These are phyloP conservation scores for Malus hybrid DNA, from an alignment of 331 rosid genomes.

Conservation along the genomic window DNA sequence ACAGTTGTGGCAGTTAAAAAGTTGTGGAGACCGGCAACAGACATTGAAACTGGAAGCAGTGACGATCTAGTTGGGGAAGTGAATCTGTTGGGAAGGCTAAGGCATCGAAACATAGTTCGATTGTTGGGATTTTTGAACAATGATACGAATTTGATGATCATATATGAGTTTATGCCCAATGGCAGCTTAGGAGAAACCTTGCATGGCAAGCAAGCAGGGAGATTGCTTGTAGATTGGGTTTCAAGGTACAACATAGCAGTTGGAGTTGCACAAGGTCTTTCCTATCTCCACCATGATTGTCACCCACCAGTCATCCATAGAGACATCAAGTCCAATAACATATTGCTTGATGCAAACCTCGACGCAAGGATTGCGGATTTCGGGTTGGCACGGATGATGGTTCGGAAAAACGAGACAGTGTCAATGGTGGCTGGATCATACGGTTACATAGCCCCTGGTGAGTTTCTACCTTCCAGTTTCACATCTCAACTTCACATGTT, in stretches of 20 bases:
- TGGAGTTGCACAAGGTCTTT: conserved; percentile 86
- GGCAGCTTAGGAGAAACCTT: conserved; percentile 85
- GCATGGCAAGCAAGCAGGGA: conserved; percentile 63
- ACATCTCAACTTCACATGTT: conserved; percentile 1
- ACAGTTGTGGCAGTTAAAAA: conserved; percentile 75
- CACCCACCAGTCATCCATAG: conserved; percentile 83
- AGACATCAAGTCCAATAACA: conserved; percentile 83
- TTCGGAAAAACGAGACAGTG: conserved; percentile 68
- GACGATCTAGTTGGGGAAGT: conserved; percentile 90
- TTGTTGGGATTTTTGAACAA: conserved; percentile 70
- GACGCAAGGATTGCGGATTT: conserved; percentile 93
- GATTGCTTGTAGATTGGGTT: conserved; percentile 83
- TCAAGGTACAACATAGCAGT: conserved; percentile 82
- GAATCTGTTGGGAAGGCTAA: conserved; percentile 75
- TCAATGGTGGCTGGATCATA: conserved; percentile 90
- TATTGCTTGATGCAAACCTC: conserved; percentile 78
- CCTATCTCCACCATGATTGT: conserved; percentile 96
- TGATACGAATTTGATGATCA: conserved; percentile 65
- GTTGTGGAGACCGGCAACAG: conserved; percentile 66
- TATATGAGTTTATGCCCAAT: conserved; percentile 74
- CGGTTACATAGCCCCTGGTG: conserved; percentile 89
- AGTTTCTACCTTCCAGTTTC: conserved; percentile 22
- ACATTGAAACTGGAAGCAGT: conserved; percentile 59
- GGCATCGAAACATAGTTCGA: conserved; percentile 86
- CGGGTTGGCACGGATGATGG: conserved; percentile 84